Evolutionary conservation across 2,329 filamentous ascomycete genomes (phyloP), one percentile per base, ranked within the genome.

Genomic region (Stylonectria norvegica): DNA sequence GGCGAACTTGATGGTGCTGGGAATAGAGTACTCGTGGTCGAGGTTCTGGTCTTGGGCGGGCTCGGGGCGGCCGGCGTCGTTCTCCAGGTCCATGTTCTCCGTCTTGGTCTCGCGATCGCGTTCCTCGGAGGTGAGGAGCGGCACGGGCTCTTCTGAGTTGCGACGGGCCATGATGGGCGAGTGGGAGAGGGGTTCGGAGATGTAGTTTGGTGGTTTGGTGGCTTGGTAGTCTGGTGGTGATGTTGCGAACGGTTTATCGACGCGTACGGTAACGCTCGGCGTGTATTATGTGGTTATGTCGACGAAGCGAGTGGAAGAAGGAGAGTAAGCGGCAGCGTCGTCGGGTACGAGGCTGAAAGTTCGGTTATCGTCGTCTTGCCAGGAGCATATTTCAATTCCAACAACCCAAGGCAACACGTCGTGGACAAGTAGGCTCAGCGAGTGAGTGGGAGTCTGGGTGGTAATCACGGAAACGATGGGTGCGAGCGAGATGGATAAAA

Each of bases 1-100:
- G 37, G 68, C 63, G 47, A 73, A 71, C 58, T 74, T 74, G 57
- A 69, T 64, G 22, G 63, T 63, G 43, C 63, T 65, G 33, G 67
- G 60, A 28, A 70, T 65, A 5, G 65, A 65, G 56, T 72, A 72
- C 59, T 72, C 70, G 46, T 67, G 65, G 20, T 68, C 66, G 41
- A 69, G 53, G 47, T 68, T 68, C 16, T 63, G 52, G 37, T 54
- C 52, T 39, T 57, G 57, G 22, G 52, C 38, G n/a, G 53, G 41
- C 20, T 64, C 60, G 33, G 44, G 38, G 33, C 50, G 53, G 22
- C 51, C 58, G 19, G 55, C 52, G 19, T 57, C 55, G 43, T 53
- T 53, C 47, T 67, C 65, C 28, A 66, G 34, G 37, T 67, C 65
- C 22, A 54, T 42, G 18, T 50, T 47, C 27, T 57, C 48, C 12